Conservation (phyloP, 169 alveolate genomes). For the Eimeria maxima region DNA sequence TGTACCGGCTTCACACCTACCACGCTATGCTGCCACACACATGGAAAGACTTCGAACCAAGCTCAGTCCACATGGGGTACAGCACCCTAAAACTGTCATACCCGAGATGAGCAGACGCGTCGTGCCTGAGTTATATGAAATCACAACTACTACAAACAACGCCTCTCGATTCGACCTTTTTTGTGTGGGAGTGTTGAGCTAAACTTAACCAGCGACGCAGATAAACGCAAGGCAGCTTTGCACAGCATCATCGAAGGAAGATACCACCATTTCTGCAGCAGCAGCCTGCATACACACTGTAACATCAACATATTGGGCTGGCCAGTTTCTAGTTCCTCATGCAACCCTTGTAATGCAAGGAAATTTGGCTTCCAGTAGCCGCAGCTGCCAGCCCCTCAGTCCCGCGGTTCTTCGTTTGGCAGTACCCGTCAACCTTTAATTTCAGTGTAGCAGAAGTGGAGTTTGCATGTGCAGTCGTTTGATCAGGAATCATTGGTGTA, state of each 20-base stretch:
- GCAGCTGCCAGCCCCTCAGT: conserved; percentile 60
- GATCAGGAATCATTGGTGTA: not conserved
- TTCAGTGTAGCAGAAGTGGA: not conserved
- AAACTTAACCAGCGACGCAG: not conserved
- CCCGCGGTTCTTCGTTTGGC: conserved; percentile 8
- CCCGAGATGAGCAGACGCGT: not conserved
- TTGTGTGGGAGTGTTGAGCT: not conserved
- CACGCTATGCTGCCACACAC: not conserved
- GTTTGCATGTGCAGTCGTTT: not conserved
- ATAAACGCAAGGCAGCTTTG: not conserved
- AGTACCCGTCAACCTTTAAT: not conserved
- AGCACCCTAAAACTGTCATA: not conserved
- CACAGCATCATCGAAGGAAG: not conserved
- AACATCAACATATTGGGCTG: not conserved
- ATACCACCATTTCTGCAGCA: not conserved
- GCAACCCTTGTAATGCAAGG: not conserved
- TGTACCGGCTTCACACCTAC: not conserved
- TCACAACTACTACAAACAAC: not conserved
- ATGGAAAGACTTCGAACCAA: not conserved
- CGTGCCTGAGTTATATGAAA: not conserved
- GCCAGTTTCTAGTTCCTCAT: not conserved
- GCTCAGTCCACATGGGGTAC: not conserved
- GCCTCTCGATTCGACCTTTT: not conserved
- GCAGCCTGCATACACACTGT: not conserved
- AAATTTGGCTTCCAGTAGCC: conserved; percentile 71